These are phyloP conservation scores for Arctostaphylos glauca DNA, from an alignment of 148 eudicot species.

Conservation along the genomic window DNA sequence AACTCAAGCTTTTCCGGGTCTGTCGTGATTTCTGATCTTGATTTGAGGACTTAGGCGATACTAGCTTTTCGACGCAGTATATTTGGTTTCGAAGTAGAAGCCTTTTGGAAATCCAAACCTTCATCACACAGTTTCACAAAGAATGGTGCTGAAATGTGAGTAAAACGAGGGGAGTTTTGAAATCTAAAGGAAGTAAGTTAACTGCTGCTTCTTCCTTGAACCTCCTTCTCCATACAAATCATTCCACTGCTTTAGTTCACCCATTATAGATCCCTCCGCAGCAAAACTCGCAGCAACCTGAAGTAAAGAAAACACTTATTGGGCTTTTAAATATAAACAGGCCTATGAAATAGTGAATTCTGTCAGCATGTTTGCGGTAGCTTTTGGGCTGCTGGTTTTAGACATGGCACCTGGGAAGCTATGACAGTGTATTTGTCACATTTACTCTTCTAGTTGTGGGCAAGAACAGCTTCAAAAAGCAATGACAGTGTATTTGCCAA, in stretches of 20 bases:
- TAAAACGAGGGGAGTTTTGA: neutral
- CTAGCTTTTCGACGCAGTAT: neutral
- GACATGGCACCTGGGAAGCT: too few relatives aligned
- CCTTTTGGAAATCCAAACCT: neutral
- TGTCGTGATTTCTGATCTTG: neutral
- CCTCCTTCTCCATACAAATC: slow-evolving; percentile 95
- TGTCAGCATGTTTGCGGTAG: neutral
- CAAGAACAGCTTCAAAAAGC: too few relatives aligned
- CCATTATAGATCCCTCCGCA: slow-evolving; percentile 76
- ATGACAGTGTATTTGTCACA: too few relatives aligned
- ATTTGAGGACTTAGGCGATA: neutral
- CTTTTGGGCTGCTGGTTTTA: neutral
- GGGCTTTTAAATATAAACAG: neutral
- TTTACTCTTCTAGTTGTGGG: too few relatives aligned
- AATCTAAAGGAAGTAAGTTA: slow-evolving; percentile 73
- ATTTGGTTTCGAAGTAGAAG: neutral
- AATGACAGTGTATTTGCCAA: too few relatives aligned
- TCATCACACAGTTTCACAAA: slow-evolving; percentile 3
- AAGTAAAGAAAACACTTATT: slow-evolving; percentile 12
- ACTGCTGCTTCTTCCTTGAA: slow-evolving; percentile 81
- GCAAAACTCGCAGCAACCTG: slow-evolving; percentile 95
- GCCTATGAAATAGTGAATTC: neutral
- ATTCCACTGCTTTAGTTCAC: slow-evolving; percentile 89
- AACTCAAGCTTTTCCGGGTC: slow-evolving; percentile 13
- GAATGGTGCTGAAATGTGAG: neutral